Evolutionary conservation across 2,329 filamentous ascomycete species (phyloP), one percentile per base, ranked within the genome.

Genomic region (Aspergillus sp.): DNA sequence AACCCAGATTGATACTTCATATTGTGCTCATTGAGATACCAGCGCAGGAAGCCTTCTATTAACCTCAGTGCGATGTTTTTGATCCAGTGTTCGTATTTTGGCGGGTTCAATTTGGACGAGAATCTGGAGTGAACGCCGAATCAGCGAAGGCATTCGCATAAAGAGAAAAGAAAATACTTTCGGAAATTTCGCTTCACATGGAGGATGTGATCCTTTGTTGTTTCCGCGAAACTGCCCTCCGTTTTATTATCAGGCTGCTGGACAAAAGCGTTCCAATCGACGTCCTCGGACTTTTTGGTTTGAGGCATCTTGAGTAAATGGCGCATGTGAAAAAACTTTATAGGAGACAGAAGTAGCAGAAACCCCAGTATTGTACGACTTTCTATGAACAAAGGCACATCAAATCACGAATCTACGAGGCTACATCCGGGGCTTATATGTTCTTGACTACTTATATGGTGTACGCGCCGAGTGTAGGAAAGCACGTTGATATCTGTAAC

Each of bases 241-340:
- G 47, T 34, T 5, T 53, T 29, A 17, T 42, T 20, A 11, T 60
- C 19, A 44, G 50, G 9, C 23, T 59, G 25, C 38, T 49, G 49
- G 47, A 51, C 19, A 42, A 60, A 53, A 29, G 25, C 20, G 31
- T 55, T 47, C 45, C 58, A 36, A 53, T 51, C 16, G 52, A 55
- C 32, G 32, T 34, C 32, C 23, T 31, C 56, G 40, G 17, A 20
- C n/a, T 6, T 41, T 14, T 41, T 41, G 17, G 38, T 17, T 41
- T 20, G 38, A 41, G 38, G 38, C 38, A 41, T 41, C 3, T 41
- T 41, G 38, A 16, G 38, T 41, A 41, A 16, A 41, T 17, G 17
- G 21, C 13, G 17, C 17, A 41, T 3, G 38, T 41, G 38, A 41
- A 34, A n/a, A n/a, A 34, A 34, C 11, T 3, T 34, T 11, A 3